Evolutionary conservation across 306 rosid genomes (phyloP).

Genomic region (Inga laurina): DNA sequence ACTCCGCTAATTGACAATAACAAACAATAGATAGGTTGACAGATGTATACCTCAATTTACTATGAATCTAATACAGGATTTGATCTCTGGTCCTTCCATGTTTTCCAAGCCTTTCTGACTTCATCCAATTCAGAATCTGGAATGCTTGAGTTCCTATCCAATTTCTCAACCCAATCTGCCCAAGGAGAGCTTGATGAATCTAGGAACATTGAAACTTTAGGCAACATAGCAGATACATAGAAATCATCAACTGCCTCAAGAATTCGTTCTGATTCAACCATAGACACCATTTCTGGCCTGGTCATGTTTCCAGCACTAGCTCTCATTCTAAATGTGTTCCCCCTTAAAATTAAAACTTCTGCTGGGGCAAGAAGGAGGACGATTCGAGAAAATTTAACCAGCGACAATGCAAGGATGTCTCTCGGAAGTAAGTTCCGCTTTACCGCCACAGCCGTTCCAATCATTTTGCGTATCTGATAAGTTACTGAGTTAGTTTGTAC

Average conservation of each 20-base stretch:
- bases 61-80: conserved; percentile 30
- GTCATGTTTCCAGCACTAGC: conserved; percentile 48
- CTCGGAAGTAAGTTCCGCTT: conserved; percentile 80
- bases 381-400: conserved; percentile 68
- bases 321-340: conserved; percentile 64
- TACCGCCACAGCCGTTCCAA: conserved; percentile 86
- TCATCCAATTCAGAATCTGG: conserved; percentile 64
- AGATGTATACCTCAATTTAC: conserved; percentile 18
- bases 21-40: neutral
- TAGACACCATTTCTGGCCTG: conserved; percentile 76
- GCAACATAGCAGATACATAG: conserved; percentile 71
- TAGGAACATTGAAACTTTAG: conserved; percentile 65
- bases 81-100: conserved; percentile 62
- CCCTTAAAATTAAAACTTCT: conserved; percentile 72
- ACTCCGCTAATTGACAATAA: neutral
- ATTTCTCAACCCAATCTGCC: conserved; percentile 77
- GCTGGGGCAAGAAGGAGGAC: conserved; percentile 85
- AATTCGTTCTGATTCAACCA: conserved; percentile 75
- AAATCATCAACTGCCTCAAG: conserved; percentile 66
- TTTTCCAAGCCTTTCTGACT: conserved; percentile 75
- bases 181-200: conserved; percentile 79
- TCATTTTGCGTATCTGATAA: conserved; percentile 85
- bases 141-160: conserved; percentile 69
- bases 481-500: conserved; percentile 23
- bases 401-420: conserved; percentile 64